Conservation (phyloP, 225 moss, liverwort and hornwort species). For the Lunularia cruciata region DNA sequence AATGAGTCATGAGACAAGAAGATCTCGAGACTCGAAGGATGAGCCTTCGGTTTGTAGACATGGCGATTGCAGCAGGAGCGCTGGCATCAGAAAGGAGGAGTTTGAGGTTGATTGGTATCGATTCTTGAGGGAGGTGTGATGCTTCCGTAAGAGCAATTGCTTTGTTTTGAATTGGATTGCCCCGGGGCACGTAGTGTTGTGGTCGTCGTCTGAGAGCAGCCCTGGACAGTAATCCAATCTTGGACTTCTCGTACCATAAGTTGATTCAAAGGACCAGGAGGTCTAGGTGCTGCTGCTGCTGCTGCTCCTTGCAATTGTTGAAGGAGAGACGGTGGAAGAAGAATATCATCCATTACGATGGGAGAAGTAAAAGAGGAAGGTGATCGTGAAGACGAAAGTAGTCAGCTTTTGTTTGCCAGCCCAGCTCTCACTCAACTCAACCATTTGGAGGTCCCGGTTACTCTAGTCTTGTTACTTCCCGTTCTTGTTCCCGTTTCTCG, state of each 20-base stretch:
- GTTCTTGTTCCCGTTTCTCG: background rate
- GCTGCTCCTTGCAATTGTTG: background rate
- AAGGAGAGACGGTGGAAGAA: background rate
- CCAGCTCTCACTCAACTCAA: background rate
- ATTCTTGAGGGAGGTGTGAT: background rate
- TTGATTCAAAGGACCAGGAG: background rate
- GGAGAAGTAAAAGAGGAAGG: background rate
- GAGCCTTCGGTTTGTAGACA: background rate
- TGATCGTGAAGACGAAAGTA: slow-evolving; percentile 7
- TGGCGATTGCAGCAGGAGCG: background rate
- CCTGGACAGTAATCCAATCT: background rate
- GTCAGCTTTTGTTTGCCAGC: background rate
- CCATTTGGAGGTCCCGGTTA: background rate
- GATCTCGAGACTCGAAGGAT: background rate
- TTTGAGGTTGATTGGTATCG: background rate
- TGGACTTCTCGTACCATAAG: background rate
- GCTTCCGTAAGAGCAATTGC: background rate
- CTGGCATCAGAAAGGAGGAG: background rate
- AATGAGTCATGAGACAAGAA: background rate
- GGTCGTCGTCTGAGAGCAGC: background rate
- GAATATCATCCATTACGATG: background rate
- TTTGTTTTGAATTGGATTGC: slow-evolving; percentile 13
- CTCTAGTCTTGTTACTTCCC: background rate
- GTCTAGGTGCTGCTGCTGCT: background rate
- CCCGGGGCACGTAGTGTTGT: background rate